Conservation (phyloP, 805 yeast species). For the Saccharomycopsis schoenii region DNA sequence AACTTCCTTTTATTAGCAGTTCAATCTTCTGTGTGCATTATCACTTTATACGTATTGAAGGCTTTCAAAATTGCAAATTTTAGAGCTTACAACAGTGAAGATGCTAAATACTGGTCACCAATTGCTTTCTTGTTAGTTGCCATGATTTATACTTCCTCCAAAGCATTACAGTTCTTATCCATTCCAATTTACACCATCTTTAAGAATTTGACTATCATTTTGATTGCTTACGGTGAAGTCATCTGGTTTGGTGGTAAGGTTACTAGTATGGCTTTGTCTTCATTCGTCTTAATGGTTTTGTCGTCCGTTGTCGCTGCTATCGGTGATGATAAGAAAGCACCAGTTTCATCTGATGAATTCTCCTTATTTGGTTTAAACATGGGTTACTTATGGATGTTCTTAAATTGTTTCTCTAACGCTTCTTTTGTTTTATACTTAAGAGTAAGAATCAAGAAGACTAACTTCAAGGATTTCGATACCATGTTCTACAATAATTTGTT, state of each 20-base stretch:
- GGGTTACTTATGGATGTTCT: slow-evolving; percentile 96
- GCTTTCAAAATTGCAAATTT: slow-evolving; percentile 67
- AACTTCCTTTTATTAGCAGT: slow-evolving; percentile 84
- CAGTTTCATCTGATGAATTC: slow-evolving; percentile 22
- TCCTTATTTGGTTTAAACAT: slow-evolving; percentile 35
- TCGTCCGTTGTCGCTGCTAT: slow-evolving; percentile 94
- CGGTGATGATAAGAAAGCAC: slow-evolving; percentile 48
- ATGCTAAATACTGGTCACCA: slow-evolving; percentile 94
- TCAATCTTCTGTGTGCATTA: slow-evolving; percentile 77
- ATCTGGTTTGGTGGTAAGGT: slow-evolving; percentile 93
- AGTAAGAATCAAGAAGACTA: slow-evolving; percentile 94
- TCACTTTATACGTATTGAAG: slow-evolving; percentile 65
- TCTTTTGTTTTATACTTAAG: slow-evolving; percentile 90
- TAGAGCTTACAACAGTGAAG: slow-evolving; percentile 75
- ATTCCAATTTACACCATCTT: slow-evolving; percentile 97
- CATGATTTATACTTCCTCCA: slow-evolving; percentile 94
- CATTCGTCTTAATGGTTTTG: slow-evolving; percentile 85
- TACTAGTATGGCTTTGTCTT: slow-evolving; percentile 78
- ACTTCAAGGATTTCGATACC: slow-evolving; percentile 94
- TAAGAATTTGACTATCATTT: slow-evolving; percentile 92
- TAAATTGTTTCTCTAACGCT: slow-evolving; percentile 91
- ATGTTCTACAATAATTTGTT: slow-evolving; percentile 96
- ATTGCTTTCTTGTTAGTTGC: slow-evolving; percentile 79
- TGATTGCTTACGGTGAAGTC: slow-evolving; percentile 97
- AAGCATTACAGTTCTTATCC: slow-evolving; percentile 82